Conservation (phyloP, 176 grass and related monocot species). For the Pharus latifolius region DNA sequence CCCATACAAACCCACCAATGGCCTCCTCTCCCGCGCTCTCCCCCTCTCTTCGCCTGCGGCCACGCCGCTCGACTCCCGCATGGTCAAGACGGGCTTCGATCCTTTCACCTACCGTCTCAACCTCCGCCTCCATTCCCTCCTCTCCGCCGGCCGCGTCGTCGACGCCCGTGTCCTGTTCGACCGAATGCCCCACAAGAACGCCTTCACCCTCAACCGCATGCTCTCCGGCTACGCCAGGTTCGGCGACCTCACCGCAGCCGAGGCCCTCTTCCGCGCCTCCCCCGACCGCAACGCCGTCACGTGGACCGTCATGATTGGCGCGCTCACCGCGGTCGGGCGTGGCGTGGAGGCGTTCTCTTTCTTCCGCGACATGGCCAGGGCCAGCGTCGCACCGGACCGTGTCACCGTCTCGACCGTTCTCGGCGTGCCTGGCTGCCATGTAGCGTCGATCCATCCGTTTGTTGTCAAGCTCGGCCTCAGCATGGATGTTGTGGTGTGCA, state of each 20-base stretch:
- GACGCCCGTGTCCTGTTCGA: conserved; percentile 45
- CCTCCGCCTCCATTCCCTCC: background rate
- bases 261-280: conserved; percentile 25
- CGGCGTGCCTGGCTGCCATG: conserved; percentile 15
- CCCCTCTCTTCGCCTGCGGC: background rate
- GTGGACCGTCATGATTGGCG: conserved; percentile 74
- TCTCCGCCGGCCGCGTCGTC: conserved; percentile 15
- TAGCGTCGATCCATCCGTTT: conserved; percentile 31
- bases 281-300: conserved; percentile 23
- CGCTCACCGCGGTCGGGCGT: conserved; percentile 2
- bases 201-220: conserved; percentile 44
- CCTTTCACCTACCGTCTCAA: conserved; percentile 12
- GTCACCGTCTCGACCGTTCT: conserved; percentile 38
- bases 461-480: conserved; percentile 41
- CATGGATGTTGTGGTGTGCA: conserved; percentile 27
- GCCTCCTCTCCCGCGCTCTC: background rate
- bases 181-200: conserved; percentile 38
- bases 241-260: conserved; percentile 25
- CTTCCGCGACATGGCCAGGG: conserved; percentile 52
- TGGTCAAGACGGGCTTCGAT: conserved; percentile 44
- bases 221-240: conserved; percentile 38
- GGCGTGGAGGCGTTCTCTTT: conserved; percentile 24
- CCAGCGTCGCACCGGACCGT: conserved; percentile 32
- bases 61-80: conserved; percentile 26
- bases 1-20: background rate